phyloP scores from a whole-genome alignment of 1,139 yeast genomes.

The Kodamaea fungicola region DNA sequence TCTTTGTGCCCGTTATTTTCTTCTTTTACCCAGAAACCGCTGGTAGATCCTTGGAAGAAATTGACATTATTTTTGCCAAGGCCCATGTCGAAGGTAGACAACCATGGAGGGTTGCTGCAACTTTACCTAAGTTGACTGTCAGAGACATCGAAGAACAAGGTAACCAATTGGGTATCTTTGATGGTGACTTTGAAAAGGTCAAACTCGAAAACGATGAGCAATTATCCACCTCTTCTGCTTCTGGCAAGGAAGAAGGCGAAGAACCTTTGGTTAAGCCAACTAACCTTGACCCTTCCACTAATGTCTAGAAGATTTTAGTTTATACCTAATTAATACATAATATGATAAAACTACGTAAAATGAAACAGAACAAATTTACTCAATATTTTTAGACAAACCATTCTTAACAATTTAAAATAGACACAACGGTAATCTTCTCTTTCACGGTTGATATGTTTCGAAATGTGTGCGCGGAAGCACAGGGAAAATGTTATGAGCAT shows the following conservation, averaged over 20 bases:
- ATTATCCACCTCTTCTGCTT: slow-evolving; percentile 20
- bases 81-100: slow-evolving; percentile 44
- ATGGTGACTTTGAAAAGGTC: slow-evolving; percentile 35
- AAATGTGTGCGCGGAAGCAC: no score
- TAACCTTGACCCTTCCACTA: slow-evolving; percentile 9
- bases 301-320: slow-evolving; percentile 6
- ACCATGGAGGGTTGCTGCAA: slow-evolving; percentile 50
- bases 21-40: slow-evolving; percentile 32
- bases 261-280: slow-evolving; percentile 7
- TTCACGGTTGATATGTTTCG: no score
- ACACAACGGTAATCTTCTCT: no score
- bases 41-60: slow-evolving; percentile 30
- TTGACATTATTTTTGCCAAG: slow-evolving; percentile 24
- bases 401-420: no score
- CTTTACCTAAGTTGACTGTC: slow-evolving; percentile 43
- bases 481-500: no score
- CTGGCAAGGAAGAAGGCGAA: slow-evolving; percentile 15
- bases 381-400: no score
- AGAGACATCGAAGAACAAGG: slow-evolving; percentile 49
- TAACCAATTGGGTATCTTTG: slow-evolving; percentile 38
- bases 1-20: slow-evolving; percentile 24
- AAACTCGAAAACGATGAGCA: slow-evolving; percentile 31
- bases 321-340: no score
- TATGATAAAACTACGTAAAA: no score
- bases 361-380: no score